A percentile compares a stretch with the other conserved stretches of the same genome.
Conservation (phyloP, 192 early-diverging fungal genomes). For the Entophlyctis luteolus region DNA sequence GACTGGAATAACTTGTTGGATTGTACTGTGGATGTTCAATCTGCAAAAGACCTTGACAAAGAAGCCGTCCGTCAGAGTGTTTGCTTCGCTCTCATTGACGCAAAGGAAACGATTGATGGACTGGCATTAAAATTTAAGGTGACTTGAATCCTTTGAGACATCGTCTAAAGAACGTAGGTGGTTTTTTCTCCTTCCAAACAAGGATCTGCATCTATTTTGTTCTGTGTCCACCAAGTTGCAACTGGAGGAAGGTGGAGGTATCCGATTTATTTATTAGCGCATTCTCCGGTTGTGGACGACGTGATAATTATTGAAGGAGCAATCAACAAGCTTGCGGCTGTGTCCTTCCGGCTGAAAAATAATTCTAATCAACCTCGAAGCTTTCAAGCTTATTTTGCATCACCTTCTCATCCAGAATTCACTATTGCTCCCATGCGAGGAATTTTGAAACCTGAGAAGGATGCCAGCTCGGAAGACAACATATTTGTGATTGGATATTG, state of each 20-base stretch:
- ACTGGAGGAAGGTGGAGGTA: constrained; percentile 35
- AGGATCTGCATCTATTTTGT: constrained; percentile 10
- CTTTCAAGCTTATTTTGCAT: constrained; percentile 44
- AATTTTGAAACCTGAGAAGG: constrained; percentile 32
- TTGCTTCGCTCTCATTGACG: constrained; percentile 4
- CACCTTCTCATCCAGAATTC: constrained; percentile 30
- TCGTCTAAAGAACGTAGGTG: constrained; percentile 18
- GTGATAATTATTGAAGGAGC: constrained; percentile 49
- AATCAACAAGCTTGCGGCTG: constrained; percentile 41
- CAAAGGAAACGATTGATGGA: constrained; percentile 8
- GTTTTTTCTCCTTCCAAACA: constrained; percentile 34
- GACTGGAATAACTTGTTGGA: constrained; percentile 16
- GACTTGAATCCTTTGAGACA: neutral
- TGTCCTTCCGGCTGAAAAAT: constrained; percentile 45
- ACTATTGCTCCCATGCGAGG: constrained; percentile 36
- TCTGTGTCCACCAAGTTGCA: constrained; percentile 34
- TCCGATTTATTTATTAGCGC: constrained; percentile 36
- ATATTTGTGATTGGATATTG: constrained; percentile 44
- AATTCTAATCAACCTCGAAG: constrained; percentile 1
- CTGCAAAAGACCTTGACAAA: neutral
- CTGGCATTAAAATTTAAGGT: constrained; percentile 24
- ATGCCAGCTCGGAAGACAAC: constrained; percentile 32
- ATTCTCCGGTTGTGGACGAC: constrained; percentile 45
- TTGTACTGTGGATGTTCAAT: neutral
- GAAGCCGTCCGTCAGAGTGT: neutral